phyloP scores from a whole-genome alignment of 345 rosid genomes.

The Geranium brycei region DNA sequence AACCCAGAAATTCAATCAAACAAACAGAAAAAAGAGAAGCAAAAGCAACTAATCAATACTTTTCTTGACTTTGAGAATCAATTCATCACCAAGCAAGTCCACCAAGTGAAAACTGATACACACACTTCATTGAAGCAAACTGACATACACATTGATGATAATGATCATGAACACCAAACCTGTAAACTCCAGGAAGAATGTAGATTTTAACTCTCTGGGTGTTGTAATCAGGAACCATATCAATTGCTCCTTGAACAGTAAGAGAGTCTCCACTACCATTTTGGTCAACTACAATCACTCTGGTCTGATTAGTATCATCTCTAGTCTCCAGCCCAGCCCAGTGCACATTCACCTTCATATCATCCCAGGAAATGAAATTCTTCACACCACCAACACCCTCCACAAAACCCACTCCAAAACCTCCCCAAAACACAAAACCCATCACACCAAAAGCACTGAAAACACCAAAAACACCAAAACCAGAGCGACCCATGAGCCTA shows the following conservation, averaged over 20 bases:
- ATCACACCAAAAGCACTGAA: conserved; percentile 9
- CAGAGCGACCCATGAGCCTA: background rate
- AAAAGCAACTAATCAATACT: no score
- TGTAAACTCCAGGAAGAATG: conserved; percentile 78
- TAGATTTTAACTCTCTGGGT: conserved; percentile 57
- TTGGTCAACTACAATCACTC: conserved; percentile 59
- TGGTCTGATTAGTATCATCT: conserved; percentile 18
- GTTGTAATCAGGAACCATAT: conserved; percentile 59
- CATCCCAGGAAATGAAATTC: conserved; percentile 64
- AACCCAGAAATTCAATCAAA: background rate
- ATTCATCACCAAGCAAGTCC: no score
- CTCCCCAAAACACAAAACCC: conserved; percentile 4
- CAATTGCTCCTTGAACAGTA: conserved; percentile 84
- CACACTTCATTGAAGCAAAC: background rate
- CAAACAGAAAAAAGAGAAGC: background rate
- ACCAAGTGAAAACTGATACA: no score
- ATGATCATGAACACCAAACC: conserved; percentile 19
- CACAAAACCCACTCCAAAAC: conserved; percentile 8
- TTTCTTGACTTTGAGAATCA: no score
- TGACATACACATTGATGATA: background rate
- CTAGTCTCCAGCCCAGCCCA: conserved; percentile 14
- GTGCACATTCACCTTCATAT: conserved; percentile 34
- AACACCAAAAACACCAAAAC: conserved; percentile 4
- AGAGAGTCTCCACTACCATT: conserved; percentile 55
- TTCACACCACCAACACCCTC: conserved; percentile 1